Evolutionary conservation across 1,284 basidiomycete species (phyloP).

Genomic region (Fistulinella staudtii): DNA sequence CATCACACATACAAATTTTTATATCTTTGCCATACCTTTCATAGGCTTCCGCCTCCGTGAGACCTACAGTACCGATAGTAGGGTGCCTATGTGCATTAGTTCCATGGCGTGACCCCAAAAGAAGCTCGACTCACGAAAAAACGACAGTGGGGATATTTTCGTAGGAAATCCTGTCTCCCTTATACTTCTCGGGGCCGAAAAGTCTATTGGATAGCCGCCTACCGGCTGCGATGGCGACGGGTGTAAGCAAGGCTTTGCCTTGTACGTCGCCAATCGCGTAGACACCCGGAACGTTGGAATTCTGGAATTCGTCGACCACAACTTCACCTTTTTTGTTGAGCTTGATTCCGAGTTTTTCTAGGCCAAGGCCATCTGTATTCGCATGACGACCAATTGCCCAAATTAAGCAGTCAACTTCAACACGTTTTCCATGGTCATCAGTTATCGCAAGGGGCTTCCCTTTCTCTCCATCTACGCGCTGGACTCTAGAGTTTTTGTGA

Average conservation of each 20-base stretch:
- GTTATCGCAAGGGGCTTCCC: constrained; percentile 66
- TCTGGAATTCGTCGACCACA: constrained; percentile 89
- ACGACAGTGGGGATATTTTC: constrained; percentile 91
- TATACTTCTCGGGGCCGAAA: constrained; percentile 83
- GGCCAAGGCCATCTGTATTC: constrained; percentile 74
- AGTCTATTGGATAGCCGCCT: constrained; percentile 85
- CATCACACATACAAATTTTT: constrained; percentile 74
- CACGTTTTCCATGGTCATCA: constrained; percentile 64
- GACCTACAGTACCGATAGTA: constrained; percentile 86
- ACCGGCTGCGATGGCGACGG: constrained; percentile 98
- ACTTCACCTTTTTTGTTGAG: constrained; percentile 78
- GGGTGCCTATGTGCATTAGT: constrained; percentile 70
- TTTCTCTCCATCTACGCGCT: constrained; percentile 72
- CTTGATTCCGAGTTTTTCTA: constrained; percentile 78
- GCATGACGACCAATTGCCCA: constrained; percentile 95
- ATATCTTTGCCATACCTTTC: constrained; percentile 84
- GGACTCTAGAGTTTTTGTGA: constrained; percentile 77
- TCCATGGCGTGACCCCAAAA: background rate
- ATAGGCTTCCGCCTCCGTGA: constrained; percentile 88
- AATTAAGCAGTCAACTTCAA: constrained; percentile 86
- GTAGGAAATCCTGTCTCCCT: constrained; percentile 86
- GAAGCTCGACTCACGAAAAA: constrained; percentile 71
- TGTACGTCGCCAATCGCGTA: constrained; percentile 90
- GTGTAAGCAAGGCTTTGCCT: constrained; percentile 90
- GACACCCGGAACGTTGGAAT: constrained; percentile 69